phyloP scores from a whole-genome alignment of 2,329 filamentous ascomycete genomes.

The Orbilia ellipsospora region DNA sequence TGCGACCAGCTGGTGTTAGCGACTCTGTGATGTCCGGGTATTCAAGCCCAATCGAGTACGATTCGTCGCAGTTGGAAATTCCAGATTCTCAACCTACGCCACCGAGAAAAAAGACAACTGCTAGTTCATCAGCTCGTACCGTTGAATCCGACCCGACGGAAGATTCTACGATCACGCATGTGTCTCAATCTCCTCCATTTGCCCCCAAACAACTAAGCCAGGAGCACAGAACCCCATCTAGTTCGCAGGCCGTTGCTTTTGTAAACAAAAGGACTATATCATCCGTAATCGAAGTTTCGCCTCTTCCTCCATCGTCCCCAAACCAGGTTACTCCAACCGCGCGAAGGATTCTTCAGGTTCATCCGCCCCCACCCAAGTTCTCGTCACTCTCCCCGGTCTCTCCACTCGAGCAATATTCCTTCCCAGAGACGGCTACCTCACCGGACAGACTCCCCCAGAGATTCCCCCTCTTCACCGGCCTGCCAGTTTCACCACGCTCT shows the following conservation, averaged over 20 bases:
- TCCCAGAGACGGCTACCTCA: constrained; percentile 32
- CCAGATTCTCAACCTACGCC: constrained; percentile 34
- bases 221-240: not conserved
- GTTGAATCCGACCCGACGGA: constrained; percentile 27
- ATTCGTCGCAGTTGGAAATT: constrained; percentile 27
- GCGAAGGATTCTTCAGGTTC: constrained; percentile 27
- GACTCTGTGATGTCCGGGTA: not conserved
- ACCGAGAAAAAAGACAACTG: constrained; percentile 4
- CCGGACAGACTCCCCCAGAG: constrained; percentile 30
- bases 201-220: constrained; percentile 7
- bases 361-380: constrained; percentile 35
- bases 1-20: not conserved
- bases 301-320: constrained; percentile 7
- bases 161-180: constrained; percentile 31
- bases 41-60: constrained; percentile 32
- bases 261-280: constrained; percentile 26
- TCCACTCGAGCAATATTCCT: constrained; percentile 26
- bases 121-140: constrained; percentile 15
- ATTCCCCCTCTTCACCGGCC: constrained; percentile 43
- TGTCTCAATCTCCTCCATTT: constrained; percentile 25
- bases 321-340: constrained; percentile 23
- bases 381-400: constrained; percentile 36
- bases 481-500: constrained; percentile 32
- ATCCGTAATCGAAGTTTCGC: constrained; percentile 36
- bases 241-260: constrained; percentile 9